Percentiles rank a stretch among this genome's conserved stretches.
Conservation (phyloP, 352 stramenopile species). For the Phytophthora nicotianae region DNA sequence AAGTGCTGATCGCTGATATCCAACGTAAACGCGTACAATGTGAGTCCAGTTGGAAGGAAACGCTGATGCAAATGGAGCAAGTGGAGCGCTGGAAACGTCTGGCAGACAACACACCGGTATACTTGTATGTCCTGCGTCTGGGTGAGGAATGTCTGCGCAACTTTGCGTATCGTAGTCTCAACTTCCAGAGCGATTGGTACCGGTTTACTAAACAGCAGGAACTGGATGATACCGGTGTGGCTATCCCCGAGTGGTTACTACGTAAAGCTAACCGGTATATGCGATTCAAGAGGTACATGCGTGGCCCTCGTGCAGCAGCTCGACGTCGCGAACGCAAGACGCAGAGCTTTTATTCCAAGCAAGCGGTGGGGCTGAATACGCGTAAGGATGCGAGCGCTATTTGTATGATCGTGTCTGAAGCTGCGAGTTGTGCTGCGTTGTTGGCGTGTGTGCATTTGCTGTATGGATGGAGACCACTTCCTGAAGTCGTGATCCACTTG, state of each 20-base stretch:
- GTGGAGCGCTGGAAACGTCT: constrained; percentile 73
- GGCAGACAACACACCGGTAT: constrained; percentile 78
- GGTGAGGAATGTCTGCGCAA: constrained; percentile 86
- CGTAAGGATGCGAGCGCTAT: constrained; percentile 68
- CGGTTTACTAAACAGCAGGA: constrained; percentile 60
- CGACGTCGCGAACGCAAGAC: constrained; percentile 69
- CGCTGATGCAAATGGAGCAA: constrained; percentile 54
- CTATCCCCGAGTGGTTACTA: constrained; percentile 67
- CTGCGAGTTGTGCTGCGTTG: constrained; percentile 76
- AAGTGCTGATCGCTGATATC: constrained; percentile 75
- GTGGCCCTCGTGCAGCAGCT: constrained; percentile 62
- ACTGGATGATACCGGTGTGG: constrained; percentile 31
- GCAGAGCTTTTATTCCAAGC: constrained; percentile 80
- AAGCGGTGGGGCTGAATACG: constrained; percentile 54
- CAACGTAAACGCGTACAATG: constrained; percentile 68
- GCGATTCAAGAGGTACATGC: constrained; percentile 84
- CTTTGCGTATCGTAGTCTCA: constrained; percentile 79
- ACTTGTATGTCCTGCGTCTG: constrained; percentile 80
- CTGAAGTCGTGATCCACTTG: constrained; percentile 75
- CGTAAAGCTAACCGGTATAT: constrained; percentile 84
- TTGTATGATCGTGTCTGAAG: constrained; percentile 75
- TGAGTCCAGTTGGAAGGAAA: constrained; percentile 74
- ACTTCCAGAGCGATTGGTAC: constrained; percentile 76
- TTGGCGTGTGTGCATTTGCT: constrained; percentile 80
- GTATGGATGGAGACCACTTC: constrained; percentile 73